Conservation (phyloP, 176 grass and related monocot species). For the Panicum miliaceum region DNA sequence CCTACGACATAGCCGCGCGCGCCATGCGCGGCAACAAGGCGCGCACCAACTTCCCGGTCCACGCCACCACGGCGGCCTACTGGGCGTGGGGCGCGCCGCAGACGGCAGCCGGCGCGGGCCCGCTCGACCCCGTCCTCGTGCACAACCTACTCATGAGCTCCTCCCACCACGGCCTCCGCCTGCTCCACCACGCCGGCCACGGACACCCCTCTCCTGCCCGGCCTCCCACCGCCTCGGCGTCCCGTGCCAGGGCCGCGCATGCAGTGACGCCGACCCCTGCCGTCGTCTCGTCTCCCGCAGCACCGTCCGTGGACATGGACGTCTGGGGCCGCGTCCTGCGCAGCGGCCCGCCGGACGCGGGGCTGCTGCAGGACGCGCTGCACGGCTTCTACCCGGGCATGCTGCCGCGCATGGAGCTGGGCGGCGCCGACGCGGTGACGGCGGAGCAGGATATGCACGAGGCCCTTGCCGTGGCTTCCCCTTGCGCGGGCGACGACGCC, state of each 20-base stretch:
- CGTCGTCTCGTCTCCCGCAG: not conserved
- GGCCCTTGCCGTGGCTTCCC: not conserved
- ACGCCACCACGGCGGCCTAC: constrained; percentile 7
- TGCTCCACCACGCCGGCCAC: constrained; percentile 35
- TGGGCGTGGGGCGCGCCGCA: constrained; percentile 46
- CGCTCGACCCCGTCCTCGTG: constrained; percentile 49
- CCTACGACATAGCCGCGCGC: constrained; percentile 92
- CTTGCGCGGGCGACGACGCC: not conserved
- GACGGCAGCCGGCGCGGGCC: not conserved
- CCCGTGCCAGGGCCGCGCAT: not conserved
- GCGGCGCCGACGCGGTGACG: not conserved
- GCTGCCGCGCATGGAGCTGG: too few relatives aligned
- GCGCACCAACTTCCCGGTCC: constrained; percentile 87
- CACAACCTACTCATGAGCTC: constrained; percentile 55
- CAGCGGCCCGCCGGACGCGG: constrained; percentile 57
- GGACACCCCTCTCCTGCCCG: not conserved
- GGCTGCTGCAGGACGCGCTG: constrained; percentile 83
- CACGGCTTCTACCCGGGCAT: constrained; percentile 63
- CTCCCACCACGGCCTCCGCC: constrained; percentile 34
- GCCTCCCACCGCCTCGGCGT: not conserved
- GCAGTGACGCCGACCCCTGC: not conserved
- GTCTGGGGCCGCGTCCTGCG: constrained; percentile 56
- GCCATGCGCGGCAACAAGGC: constrained; percentile 92
- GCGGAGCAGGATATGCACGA: constrained; percentile 32
- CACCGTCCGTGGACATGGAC: constrained; percentile 25